Evolutionary conservation across 257 asterid genomes (phyloP).

Genomic region (Eustoma russellianum): DNA sequence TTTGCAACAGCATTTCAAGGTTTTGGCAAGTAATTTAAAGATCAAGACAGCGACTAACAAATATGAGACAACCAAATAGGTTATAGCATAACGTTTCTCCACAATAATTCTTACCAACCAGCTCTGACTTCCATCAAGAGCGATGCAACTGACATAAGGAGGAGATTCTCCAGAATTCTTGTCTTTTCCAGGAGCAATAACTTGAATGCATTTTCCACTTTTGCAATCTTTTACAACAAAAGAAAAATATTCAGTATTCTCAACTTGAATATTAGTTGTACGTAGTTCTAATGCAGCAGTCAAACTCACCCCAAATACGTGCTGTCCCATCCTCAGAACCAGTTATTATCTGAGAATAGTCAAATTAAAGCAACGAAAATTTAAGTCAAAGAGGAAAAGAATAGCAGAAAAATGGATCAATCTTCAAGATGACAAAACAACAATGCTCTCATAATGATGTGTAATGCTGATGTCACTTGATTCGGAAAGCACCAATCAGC

Average conservation of each 20-base stretch:
- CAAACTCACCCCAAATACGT: conserved; percentile 77
- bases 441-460: background rate
- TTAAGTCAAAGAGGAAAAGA: background rate
- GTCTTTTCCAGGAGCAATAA: conserved; percentile 45
- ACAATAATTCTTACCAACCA: conserved; percentile 72
- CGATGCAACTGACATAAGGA: conserved; percentile 71
- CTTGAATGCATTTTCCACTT: conserved; percentile 82
- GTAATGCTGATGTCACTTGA: background rate
- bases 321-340: conserved; percentile 98
- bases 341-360: conserved; percentile 66
- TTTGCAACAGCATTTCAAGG: no score
- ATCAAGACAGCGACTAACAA: no score
- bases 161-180: conserved; percentile 29
- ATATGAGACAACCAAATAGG: no score
- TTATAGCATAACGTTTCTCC: no score
- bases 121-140: conserved; percentile 90
- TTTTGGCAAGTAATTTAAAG: no score
- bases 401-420: background rate
- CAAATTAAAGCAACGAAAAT: conserved; percentile 6
- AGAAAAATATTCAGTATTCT: background rate
- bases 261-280: background rate
- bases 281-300: conserved; percentile 5
- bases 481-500: background rate
- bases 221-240: conserved; percentile 49
- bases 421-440: background rate